These are phyloP conservation scores for Backusella sp. DNA, from an alignment of 192 early-diverging fungal species.

Conservation along the genomic window DNA sequence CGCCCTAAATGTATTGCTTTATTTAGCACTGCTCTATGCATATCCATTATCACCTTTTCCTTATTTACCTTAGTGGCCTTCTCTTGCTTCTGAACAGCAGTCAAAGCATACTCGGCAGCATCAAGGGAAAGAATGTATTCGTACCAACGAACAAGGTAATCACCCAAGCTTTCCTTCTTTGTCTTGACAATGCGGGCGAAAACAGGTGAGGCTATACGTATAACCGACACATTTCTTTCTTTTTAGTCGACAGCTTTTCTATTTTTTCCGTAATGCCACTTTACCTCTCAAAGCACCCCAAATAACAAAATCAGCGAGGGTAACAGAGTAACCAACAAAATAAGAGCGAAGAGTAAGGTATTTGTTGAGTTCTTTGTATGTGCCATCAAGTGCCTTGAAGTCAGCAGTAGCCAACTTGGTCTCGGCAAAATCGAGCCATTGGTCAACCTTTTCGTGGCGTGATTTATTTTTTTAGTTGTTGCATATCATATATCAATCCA, in stretches of 20 bases:
- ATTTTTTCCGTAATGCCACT: background rate
- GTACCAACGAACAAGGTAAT: constrained; percentile 82
- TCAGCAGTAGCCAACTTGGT: constrained; percentile 58
- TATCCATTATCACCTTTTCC: background rate
- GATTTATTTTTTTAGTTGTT: background rate
- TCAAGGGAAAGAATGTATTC: constrained; percentile 63
- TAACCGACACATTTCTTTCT: background rate
- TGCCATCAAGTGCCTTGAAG: constrained; percentile 69
- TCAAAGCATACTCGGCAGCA: constrained; percentile 49
- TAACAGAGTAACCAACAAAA: constrained; percentile 71
- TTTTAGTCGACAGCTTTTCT: too few relatives aligned
- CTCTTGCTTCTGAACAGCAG: constrained; percentile 44
- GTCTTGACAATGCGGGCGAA: constrained; percentile 82
- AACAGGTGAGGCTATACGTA: constrained; percentile 58
- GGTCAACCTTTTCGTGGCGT: constrained; percentile 43
- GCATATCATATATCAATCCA: background rate
- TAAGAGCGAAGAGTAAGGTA: constrained; percentile 82
- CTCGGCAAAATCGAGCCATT: constrained; percentile 74
- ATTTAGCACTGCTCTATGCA: background rate
- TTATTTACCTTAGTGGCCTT: constrained; percentile 45
- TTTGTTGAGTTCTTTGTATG: constrained; percentile 74
- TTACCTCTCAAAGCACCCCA: constrained; percentile 85
- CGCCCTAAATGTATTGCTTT: constrained; percentile 21
- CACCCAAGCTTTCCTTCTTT: constrained; percentile 61
- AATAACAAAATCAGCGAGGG: constrained; percentile 79